Evolutionary conservation across 2,329 filamentous ascomycete species (phyloP).

Genomic region (Sporothrix humicola): DNA sequence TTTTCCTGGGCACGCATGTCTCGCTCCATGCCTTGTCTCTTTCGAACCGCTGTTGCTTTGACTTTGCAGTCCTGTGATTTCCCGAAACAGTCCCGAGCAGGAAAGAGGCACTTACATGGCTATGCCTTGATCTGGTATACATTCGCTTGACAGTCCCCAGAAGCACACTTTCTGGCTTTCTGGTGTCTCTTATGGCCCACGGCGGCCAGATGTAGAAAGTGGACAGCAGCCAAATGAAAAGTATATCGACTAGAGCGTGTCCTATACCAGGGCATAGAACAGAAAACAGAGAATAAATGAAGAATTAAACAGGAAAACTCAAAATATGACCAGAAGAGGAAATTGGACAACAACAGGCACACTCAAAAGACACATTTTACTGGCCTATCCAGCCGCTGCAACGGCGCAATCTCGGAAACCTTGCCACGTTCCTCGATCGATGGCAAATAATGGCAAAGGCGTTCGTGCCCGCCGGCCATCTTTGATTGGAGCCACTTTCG

Average conservation of each 20-base stretch:
- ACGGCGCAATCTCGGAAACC: conserved; percentile 20
- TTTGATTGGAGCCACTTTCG: background rate
- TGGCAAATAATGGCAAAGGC: background rate
- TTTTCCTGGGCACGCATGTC: background rate
- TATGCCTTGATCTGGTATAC: no score
- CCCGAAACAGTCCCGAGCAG: background rate
- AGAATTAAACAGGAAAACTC: background rate
- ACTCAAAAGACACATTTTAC: no score
- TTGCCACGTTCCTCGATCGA: conserved; percentile 10
- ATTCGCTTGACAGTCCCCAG: no score
- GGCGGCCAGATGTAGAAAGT: background rate
- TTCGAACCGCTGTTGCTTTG: background rate
- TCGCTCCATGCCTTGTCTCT: background rate
- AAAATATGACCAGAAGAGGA: conserved; percentile 15
- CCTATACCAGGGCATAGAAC: background rate
- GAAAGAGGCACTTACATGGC: background rate
- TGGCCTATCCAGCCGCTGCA: background rate
- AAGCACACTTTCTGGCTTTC: background rate
- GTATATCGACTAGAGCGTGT: background rate
- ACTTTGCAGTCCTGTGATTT: background rate
- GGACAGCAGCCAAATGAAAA: background rate
- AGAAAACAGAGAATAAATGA: background rate
- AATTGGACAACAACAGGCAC: background rate
- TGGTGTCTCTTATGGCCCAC: background rate
- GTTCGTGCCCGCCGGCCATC: background rate